phyloP scores from a whole-genome alignment of 2,329 filamentous ascomycete genomes.

The Macrophomina tecta region DNA sequence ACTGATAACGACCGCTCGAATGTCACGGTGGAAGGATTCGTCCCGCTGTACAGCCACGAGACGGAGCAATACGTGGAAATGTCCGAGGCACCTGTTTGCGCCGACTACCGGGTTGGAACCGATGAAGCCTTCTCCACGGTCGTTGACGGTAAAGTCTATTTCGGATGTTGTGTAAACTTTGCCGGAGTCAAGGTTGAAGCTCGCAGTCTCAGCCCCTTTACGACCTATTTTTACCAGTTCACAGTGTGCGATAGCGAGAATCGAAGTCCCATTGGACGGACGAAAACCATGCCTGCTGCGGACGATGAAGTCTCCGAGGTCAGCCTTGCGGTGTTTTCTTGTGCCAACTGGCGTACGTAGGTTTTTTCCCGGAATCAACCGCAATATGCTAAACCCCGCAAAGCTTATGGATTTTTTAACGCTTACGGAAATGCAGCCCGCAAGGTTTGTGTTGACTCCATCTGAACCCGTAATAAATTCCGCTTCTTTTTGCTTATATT shows the following conservation, averaged over 20 bases:
- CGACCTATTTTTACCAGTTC: conserved; percentile 72
- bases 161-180: too few species aligned
- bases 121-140: conserved; percentile 53
- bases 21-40: conserved; percentile 58
- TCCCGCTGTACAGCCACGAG: conserved; percentile 54
- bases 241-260: conserved; percentile 66
- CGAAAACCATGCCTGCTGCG: conserved; percentile 68
- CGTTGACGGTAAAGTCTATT: too few species aligned
- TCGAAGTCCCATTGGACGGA: conserved; percentile 66
- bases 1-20: conserved; percentile 42
- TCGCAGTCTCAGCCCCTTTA: conserved; percentile 64
- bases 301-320: conserved; percentile 63
- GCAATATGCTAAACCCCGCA: background rate
- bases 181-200: conserved; percentile 78
- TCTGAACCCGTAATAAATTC: background rate
- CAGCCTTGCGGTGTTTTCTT: conserved; percentile 72
- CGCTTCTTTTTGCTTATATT: background rate
- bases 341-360: conserved; percentile 67
- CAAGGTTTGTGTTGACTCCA: conserved; percentile 36
- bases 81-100: conserved; percentile 67
- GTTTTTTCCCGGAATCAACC: background rate
- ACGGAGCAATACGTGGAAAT: conserved; percentile 54
- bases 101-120: conserved; percentile 65
- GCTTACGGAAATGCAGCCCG: conserved; percentile 51
- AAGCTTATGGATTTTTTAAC: conserved; percentile 56